Evolutionary conservation across 495 filamentous ascomycete species (phyloP).

Genomic region (Xeromyces bisporus): DNA sequence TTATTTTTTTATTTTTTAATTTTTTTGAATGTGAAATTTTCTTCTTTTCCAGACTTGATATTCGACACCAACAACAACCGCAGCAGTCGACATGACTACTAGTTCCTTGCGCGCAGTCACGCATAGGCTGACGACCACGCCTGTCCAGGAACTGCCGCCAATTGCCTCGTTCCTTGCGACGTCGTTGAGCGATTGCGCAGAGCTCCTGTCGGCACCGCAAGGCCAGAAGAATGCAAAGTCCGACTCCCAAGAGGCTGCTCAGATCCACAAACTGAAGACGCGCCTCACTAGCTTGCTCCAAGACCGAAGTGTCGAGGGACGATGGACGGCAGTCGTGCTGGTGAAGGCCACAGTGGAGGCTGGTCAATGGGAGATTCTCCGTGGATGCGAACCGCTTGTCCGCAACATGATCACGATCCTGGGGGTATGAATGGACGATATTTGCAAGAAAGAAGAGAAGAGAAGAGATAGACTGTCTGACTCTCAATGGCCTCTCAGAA

Average conservation of each 20-base stretch:
- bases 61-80: no score
- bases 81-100: constrained; percentile 1
- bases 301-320: constrained; percentile 50
- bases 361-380: constrained; percentile 64
- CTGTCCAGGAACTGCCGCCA: constrained; percentile 43
- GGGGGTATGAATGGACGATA: constrained; percentile 31
- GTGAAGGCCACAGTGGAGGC: constrained; percentile 67
- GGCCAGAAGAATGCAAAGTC: constrained; percentile 32
- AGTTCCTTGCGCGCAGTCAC: constrained; percentile 43
- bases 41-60: neutral
- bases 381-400: constrained; percentile 53
- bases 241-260: constrained; percentile 39
- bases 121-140: constrained; percentile 45
- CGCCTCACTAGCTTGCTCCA: constrained; percentile 58
- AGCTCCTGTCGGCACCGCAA: constrained; percentile 34
- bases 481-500: constrained; percentile 31
- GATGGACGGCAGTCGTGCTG: constrained; percentile 60
- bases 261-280: constrained; percentile 64
- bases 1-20: neutral
- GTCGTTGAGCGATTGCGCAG: constrained; percentile 42
- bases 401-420: constrained; percentile 52
- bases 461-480: constrained; percentile 1
- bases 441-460: neutral
- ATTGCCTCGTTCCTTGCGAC: constrained; percentile 43
- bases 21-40: neutral